Percentiles rank a stretch among this genome's conserved stretches.
phyloP scores from a whole-genome alignment of 345 rosid species.

The Schrenkiella parvula region DNA sequence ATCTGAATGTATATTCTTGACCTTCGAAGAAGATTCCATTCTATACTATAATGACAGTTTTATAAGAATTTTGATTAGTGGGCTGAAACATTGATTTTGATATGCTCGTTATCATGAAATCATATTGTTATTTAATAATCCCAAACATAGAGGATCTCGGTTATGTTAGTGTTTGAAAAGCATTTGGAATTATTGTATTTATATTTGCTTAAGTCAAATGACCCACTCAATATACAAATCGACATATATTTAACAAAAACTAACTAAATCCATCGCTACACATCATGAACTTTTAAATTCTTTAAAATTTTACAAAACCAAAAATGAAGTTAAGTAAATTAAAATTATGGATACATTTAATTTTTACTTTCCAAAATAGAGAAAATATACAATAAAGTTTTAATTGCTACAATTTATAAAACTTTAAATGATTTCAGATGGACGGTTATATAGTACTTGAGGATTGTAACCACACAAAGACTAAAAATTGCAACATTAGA shows the following conservation, averaged over 20 bases:
- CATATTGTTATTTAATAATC: background rate
- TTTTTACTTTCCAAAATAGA: too few species aligned
- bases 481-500: background rate
- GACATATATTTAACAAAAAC: too few species aligned
- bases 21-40: constrained; percentile 8
- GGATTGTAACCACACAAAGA: background rate
- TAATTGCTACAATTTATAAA: background rate
- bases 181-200: background rate
- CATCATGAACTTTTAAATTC: too few species aligned
- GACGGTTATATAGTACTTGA: background rate
- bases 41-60: background rate
- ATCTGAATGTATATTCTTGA: constrained; percentile 13
- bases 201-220: constrained; percentile 11
- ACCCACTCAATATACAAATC: constrained; percentile 14
- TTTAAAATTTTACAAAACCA: too few species aligned
- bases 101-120: constrained; percentile 17
- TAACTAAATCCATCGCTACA: too few species aligned
- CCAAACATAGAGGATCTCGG: background rate
- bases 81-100: constrained; percentile 2
- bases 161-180: constrained; percentile 13
- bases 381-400: background rate
- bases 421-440: background rate
- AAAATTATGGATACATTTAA: too few species aligned
- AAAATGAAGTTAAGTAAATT: too few species aligned
- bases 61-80: constrained; percentile 12